Conservation (phyloP, 331 rosid genomes). For the Prunus yedoensis region DNA sequence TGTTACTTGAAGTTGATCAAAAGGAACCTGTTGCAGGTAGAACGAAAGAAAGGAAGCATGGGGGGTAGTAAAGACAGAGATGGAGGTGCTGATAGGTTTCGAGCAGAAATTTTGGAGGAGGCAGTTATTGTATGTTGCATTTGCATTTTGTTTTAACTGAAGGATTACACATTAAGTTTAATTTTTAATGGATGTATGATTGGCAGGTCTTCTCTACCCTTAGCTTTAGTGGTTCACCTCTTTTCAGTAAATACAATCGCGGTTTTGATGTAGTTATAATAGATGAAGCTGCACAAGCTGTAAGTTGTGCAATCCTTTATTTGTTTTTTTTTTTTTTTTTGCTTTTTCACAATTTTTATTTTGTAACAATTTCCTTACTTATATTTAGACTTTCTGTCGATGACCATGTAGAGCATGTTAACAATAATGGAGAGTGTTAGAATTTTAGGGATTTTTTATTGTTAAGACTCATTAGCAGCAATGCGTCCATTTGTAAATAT, state of each 20-base stretch:
- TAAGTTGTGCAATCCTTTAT: conserved; percentile 41
- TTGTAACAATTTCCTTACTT: neutral
- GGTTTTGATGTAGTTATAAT: conserved; percentile 89
- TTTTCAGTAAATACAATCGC: conserved; percentile 70
- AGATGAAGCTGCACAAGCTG: conserved; percentile 99
- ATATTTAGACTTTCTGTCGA: neutral
- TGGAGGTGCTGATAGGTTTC: conserved; percentile 61
- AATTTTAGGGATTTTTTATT: too few relatives aligned
- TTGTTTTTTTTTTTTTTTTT: neutral
- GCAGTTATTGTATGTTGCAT: conserved; percentile 72
- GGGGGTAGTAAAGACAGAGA: conserved; percentile 50
- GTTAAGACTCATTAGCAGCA: too few relatives aligned
- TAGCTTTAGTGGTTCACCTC: conserved; percentile 79
- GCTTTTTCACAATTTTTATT: neutral
- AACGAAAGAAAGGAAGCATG: conserved; percentile 48
- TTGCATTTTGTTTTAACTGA: conserved; percentile 2
- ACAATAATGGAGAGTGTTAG: neutral
- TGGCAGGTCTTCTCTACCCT: conserved; percentile 94
- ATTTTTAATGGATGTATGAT: conserved; percentile 24
- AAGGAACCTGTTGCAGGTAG: conserved; percentile 50
- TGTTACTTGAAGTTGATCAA: conserved; percentile 15
- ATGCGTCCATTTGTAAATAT: too few relatives aligned
- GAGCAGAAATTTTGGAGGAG: conserved; percentile 80
- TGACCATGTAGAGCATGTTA: neutral
- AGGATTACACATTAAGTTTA: conserved; percentile 17